These are phyloP conservation scores for Alternaria postmessia DNA, from an alignment of 2,329 filamentous ascomycete species.

Conservation along the genomic window DNA sequence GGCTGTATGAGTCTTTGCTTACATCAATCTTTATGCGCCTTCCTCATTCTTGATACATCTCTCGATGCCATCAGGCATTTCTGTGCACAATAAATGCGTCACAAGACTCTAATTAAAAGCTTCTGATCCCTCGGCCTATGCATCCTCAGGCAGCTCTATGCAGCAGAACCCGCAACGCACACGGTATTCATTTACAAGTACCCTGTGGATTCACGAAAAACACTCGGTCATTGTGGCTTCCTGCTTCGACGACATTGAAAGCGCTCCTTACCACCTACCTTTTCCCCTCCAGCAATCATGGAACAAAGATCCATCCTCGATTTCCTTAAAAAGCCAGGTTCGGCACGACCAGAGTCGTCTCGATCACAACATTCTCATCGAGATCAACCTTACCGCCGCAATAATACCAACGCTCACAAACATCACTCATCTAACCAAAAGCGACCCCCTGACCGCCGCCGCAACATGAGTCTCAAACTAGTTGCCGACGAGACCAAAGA, in stretches of 20 bases:
- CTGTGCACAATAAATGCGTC: background rate
- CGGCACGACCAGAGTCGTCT: slow-evolving; percentile 10
- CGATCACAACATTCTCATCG: slow-evolving; percentile 20
- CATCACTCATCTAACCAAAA: slow-evolving; percentile 2
- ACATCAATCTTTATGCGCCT: background rate
- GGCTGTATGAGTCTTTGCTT: background rate
- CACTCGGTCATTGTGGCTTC: background rate
- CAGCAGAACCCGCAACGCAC: background rate
- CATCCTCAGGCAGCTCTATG: background rate
- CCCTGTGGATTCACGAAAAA: background rate
- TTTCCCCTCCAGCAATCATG: slow-evolving; percentile 20
- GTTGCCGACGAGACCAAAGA: slow-evolving; percentile 38
- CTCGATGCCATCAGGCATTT: background rate
- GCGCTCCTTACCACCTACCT: too few species aligned
- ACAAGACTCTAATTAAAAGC: background rate
- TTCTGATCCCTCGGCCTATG: background rate
- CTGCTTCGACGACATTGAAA: background rate
- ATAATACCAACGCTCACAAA: slow-evolving; percentile 9
- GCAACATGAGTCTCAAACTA: slow-evolving; percentile 34
- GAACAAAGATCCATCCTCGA: slow-evolving; percentile 33
- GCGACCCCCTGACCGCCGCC: slow-evolving; percentile 27
- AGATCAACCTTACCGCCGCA: slow-evolving; percentile 27
- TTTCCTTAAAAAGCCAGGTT: slow-evolving; percentile 25
- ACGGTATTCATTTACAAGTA: background rate
- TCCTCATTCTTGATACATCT: background rate